Evolutionary conservation across 495 filamentous ascomycete genomes (phyloP), one percentile per base, ranked within the genome.

Genomic region (Baudoinia panamericana): DNA sequence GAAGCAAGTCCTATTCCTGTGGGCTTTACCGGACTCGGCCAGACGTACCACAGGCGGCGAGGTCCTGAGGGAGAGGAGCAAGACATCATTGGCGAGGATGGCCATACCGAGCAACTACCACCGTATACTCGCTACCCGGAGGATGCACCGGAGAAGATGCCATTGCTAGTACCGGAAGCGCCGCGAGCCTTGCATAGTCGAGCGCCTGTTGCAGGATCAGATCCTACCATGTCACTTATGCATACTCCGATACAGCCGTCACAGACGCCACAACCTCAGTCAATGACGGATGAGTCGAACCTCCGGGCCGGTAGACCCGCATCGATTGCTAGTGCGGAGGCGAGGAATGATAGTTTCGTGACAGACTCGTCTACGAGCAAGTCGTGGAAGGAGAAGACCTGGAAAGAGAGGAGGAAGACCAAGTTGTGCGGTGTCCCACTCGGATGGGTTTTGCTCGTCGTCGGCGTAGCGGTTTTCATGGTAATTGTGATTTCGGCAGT

Each of bases 101-200:
- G 86, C 1, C 85, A 93, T 57, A 79, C 82, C 2, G 87, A 95
- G 55, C 82, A 86, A 48, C 64, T 93, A 23, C 87, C 87, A 13
- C 87, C 87, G 10, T 95, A 95, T 60, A 79, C 84, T 10, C 70
- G 79, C 46, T 87, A 82, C 56, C 77, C 83, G 1, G 73, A 80
- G 32, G 76, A 62, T 13, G 48, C 43, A 10, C 43, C 48, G 1
- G 42, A 46, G 24, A 51, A 51, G 33, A 15, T 33, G 30, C 48
- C 43, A 19, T 28, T 51, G 18, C 23, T 46, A 1, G 29, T 7
- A 6, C 13, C 33, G 18, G 37, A 36, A 1, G 43, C 13, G n/a
- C 48, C 48, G 1, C 26, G 43, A 6, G 48, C 43, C 11, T 21
- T 46, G n/a, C 48, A 46, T 21, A 46, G 36, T 22, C 36, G 48